Base-by-base conservation (phyloP, 768 basidiomycete species). In the Mycena haematopus region DNA sequence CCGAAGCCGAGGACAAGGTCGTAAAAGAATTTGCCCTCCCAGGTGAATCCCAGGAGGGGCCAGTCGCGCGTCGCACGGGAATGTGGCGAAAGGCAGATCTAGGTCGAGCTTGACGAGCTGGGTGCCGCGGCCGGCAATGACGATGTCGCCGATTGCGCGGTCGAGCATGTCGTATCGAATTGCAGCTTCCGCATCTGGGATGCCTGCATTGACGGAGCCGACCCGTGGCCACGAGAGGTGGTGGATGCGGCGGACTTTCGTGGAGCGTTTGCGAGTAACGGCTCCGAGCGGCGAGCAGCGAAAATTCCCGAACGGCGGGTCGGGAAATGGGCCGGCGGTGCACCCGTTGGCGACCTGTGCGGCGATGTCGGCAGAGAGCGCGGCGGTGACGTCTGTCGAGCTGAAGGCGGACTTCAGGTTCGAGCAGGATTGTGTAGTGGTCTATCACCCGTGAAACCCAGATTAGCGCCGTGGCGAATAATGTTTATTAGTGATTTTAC, bases 401-500 rank as follows among this genome's bases (percentile, higher is more conserved):
- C 25, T 22, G 14, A 47, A 31, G 0, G 74, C 71, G 8, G 71
- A 72, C 33, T 67, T 65, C 14, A 75, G 64, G 36, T 75, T 76
- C 4, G 15, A 49, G 45, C 65, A 68, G 0, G 61, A n/a, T 11
- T 66, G 68, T 8, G 47, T 7, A 6, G 46, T 22, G 17, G 62
- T 25, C 21, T 21, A 24, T 60, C 55, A 10, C 67, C 70, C 2
- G 47, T 50, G 46, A 73, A 75, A 5, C 74, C 72, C 50, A 74
- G 65, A 24, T 66, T 62, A 1, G 71, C 72, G 27, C 74, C 72
- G 50, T 65, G 65, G 6, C 46, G 31, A 47, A 74, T 42, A n/a
- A 42, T 42, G 19, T 42, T 17, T 6, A 42, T n/a, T n/a, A n/a
- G 19, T 42, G 19, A 17, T 42, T 9, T 6, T 42, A 42, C 40